Base-by-base conservation (phyloP, 139 green algal species). In the Picochlorum sp. region DNA sequence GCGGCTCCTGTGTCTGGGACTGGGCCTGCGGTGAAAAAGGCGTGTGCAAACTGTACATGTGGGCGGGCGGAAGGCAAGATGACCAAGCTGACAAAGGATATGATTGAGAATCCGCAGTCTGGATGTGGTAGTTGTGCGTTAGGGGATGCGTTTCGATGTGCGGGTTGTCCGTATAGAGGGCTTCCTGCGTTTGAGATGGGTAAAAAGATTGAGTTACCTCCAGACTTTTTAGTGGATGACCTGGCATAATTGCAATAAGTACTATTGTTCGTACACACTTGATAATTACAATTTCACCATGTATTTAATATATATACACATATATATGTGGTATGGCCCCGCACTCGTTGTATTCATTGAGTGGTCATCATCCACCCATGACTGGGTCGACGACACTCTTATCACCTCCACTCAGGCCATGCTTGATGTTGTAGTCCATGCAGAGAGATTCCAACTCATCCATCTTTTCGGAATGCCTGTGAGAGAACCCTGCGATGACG, bases 41-140 rank as follows among this genome's bases (percentile, higher is more conserved):
- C 93, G 3, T 98, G 93, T 81, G 88, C 89, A 54, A 95, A 98
- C 73, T 98, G 93, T 84, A 91, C 76, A 3, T 98, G 93, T 71
- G 93, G 93, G 4, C 74, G 90, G 0, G 89, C 87, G 3, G 91
- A 98, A 70, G 77, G 65, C 10, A 88, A 95, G 70, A 68, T 70
- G 31, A 68, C 62, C 1, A 67, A 89, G 63, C 77, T 97, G 18
- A 94, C 90, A 15, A 70, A 83, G 28, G 90, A 94, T 8, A 89
- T 95, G 87, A 63, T 97, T 57, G 84, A 96, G 3, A 97, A 96
- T 70, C 92, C 92, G 34, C 69, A 87, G 61, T 88, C 83, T 4
- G 77, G 85, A 2, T 97, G 92, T 64, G 92, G 92, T 54, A 96
- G 80, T 68, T 98, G 92, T 62, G 71, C 64, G 0, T 76, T 98